Conservation (phyloP, 331 rosid genomes). For the Arachis monticola region DNA sequence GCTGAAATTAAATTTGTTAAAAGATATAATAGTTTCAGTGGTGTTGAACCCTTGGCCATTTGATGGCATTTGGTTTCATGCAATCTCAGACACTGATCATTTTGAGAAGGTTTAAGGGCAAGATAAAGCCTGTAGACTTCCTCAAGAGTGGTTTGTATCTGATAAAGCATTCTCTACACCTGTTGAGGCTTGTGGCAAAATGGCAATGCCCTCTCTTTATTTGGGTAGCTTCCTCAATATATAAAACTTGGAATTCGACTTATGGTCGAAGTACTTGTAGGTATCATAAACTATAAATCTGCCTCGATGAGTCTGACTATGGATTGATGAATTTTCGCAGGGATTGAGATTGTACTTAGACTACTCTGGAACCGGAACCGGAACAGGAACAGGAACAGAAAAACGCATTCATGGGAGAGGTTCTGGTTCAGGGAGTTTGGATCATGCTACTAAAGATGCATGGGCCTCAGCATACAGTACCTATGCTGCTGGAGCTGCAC, state of each 20-base stretch:
- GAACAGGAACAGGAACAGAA: neutral
- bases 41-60: neutral
- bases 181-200: neutral
- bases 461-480: conserved; percentile 87
- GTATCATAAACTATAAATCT: neutral
- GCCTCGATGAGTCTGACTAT: conserved; percentile 32
- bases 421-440: conserved; percentile 52
- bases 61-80: neutral
- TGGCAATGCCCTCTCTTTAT: neutral
- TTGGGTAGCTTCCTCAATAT: neutral
- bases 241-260: neutral
- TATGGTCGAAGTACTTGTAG: conserved; percentile 7
- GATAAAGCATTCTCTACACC: neutral
- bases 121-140: neutral
- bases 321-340: conserved; percentile 45
- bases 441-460: conserved; percentile 63
- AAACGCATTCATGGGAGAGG: conserved; percentile 36
- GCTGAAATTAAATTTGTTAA: conserved; percentile 15
- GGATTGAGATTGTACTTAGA: conserved; percentile 92
- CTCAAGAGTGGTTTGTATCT: neutral
- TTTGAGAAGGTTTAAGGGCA: conserved; percentile 1
- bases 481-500: conserved; percentile 89
- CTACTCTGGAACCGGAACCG: conserved; percentile 37
- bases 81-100: neutral
- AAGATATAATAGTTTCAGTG: neutral